phyloP scores from a whole-genome alignment of 331 rosid species.

The Acacia pycnantha region DNA sequence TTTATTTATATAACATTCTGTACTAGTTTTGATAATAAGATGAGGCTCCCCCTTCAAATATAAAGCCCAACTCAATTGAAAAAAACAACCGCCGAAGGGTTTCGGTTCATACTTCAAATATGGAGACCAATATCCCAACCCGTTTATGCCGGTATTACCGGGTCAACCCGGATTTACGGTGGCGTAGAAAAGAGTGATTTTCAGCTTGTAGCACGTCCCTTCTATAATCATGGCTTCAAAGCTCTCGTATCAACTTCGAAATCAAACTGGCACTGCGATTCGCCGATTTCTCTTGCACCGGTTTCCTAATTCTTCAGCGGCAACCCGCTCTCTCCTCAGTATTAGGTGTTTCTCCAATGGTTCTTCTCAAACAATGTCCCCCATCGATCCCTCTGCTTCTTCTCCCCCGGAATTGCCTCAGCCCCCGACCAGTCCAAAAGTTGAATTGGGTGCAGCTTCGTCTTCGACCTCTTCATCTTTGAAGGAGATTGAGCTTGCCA shows the following conservation, averaged over 20 bases:
- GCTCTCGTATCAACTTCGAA: conserved; percentile 42
- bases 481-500: conserved; percentile 13
- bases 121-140: too few relatives aligned
- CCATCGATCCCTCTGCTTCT: conserved; percentile 12
- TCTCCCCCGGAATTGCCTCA: not conserved
- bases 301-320: not conserved
- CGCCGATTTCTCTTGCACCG: not conserved
- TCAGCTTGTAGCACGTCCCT: too few relatives aligned
- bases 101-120: not conserved
- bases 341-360: conserved; percentile 35
- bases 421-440: not conserved
- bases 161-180: not conserved
- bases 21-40: too few relatives aligned
- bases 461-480: conserved; percentile 6
- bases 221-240: conserved; percentile 37
- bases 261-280: conserved; percentile 1
- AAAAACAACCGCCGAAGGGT: too few relatives aligned
- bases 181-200: not conserved
- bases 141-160: too few relatives aligned
- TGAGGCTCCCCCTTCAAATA: not conserved
- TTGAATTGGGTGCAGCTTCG: not conserved
- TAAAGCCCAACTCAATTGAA: not conserved
- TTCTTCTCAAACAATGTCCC: conserved; percentile 7
- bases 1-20: too few relatives aligned
- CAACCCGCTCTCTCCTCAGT: not conserved